Conservation (phyloP, 129 eudicot genomes). For the Centella asiatica region DNA sequence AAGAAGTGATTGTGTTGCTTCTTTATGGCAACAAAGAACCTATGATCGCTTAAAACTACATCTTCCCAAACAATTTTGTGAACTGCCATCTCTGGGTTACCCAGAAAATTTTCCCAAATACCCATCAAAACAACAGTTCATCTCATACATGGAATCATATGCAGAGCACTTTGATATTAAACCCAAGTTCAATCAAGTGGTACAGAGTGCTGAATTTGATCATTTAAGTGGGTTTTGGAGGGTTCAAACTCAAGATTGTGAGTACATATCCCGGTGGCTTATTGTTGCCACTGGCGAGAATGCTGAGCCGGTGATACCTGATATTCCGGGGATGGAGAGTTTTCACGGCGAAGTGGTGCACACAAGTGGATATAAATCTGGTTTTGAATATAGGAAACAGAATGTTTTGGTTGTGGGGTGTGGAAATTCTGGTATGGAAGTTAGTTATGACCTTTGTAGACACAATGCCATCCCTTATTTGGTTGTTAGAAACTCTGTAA, state of each 20-base stretch:
- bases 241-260: constrained; percentile 41
- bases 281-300: constrained; percentile 93
- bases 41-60: constrained; percentile 87
- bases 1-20: constrained; percentile 77
- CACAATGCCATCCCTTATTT: constrained; percentile 60
- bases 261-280: constrained; percentile 55
- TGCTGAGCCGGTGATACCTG: constrained; percentile 82
- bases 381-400: constrained; percentile 39
- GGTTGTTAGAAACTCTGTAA: constrained; percentile 92
- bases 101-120: constrained; percentile 74
- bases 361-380: constrained; percentile 69
- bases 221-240: constrained; percentile 39
- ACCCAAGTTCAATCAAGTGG: constrained; percentile 57
- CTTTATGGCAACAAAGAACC: constrained; percentile 88
- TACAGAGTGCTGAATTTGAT: constrained; percentile 47
- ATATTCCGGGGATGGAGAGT: constrained; percentile 56
- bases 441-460: constrained; percentile 81
- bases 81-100: constrained; percentile 69
- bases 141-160: constrained; percentile 72
- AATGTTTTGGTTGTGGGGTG: constrained; percentile 86
- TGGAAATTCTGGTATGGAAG: constrained; percentile 99
- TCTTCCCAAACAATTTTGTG: constrained; percentile 67
- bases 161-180: constrained; percentile 52
- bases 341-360: constrained; percentile 59
- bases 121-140: constrained; percentile 64